Conservation (phyloP, 1,284 basidiomycete genomes). For the Moesziomyces antarcticus region DNA sequence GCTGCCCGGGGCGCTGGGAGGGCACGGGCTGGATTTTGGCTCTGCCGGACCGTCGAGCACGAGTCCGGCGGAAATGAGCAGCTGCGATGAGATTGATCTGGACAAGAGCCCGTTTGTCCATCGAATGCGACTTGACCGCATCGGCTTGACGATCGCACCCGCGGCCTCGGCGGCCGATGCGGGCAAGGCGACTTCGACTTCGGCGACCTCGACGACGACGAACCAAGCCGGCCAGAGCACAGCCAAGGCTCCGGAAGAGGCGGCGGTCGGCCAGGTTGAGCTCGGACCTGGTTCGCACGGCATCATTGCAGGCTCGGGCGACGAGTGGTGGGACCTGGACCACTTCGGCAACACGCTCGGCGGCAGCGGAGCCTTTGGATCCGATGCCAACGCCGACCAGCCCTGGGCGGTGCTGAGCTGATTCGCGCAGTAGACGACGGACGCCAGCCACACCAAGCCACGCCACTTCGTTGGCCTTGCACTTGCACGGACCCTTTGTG, state of each 20-base stretch:
- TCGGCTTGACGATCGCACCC: constrained; percentile 39
- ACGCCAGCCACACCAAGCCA: too few species aligned
- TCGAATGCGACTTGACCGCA: constrained; percentile 45
- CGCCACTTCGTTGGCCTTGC: too few species aligned
- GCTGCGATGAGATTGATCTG: constrained; percentile 52
- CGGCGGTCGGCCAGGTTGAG: constrained; percentile 45
- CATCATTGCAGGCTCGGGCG: constrained; percentile 40
- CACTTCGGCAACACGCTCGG: constrained; percentile 44
- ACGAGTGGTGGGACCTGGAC: constrained; percentile 54
- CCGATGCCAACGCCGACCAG: constrained; percentile 43
- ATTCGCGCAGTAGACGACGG: background rate
- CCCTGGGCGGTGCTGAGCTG: constrained; percentile 51
- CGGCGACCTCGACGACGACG: background rate
- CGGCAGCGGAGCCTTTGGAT: constrained; percentile 23
- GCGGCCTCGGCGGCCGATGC: constrained; percentile 20
- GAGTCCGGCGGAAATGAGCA: constrained; percentile 56
- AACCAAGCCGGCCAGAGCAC: constrained; percentile 23
- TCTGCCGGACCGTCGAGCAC: constrained; percentile 56
- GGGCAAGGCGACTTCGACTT: background rate
- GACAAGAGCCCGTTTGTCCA: constrained; percentile 51
- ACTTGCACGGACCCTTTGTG: too few species aligned
- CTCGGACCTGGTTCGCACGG: constrained; percentile 47
- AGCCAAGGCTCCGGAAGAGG: constrained; percentile 27
- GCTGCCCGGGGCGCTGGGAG: constrained; percentile 31
- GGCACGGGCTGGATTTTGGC: constrained; percentile 55